Evolutionary conservation across 495 filamentous ascomycete genomes (phyloP), one percentile per base, ranked within the genome.

Genomic region (Penicillium pancosmium): DNA sequence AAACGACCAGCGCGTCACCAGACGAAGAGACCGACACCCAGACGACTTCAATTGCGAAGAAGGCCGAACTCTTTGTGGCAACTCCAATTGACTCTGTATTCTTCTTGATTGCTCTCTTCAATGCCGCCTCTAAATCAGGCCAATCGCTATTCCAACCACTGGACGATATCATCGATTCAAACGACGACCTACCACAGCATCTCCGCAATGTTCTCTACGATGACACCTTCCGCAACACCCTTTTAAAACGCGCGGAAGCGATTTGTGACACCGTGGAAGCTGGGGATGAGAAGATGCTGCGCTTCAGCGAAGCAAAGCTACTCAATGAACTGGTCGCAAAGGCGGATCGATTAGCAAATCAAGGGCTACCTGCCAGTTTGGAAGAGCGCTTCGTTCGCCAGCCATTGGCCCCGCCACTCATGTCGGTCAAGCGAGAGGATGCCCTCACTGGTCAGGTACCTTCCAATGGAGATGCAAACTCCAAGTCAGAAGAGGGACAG

Each of bases 61-160:
- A 80, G 44, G 82, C 90, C 25, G 84, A 91, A 56, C 72, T 98
- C 23, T 86, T 90, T 59, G 72, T 98, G 52, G 90, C 92, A 16
- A 96, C 95, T 1, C 88, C 88, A 7, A 75, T 93, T 57, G 94
- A 99, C 69, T 80, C 88, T 8, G 66, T 97, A 3, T 97, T 98
- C 70, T 79, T 98, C 51, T 64, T 96, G 23, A 80, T 98, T 1
- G 89, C 94, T 3, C 79, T 85, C 12, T 75, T 96, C 46, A 61
- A 72, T 16, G 64, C 80, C 25, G 59, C 73, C 8, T 61, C 74
- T 61, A 72, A 57, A 78, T 77, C 69, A 47, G 71, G 54, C 50
- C 75, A 59, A 33, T 70, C 33, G 33, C 80, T 91, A 49, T 97
- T 92, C 67, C 84, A 94, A 35, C 85, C 87, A 1, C 70, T 86